These are phyloP conservation scores for Pythium plurisporium DNA, from an alignment of 352 stramenopile species.

Conservation along the genomic window DNA sequence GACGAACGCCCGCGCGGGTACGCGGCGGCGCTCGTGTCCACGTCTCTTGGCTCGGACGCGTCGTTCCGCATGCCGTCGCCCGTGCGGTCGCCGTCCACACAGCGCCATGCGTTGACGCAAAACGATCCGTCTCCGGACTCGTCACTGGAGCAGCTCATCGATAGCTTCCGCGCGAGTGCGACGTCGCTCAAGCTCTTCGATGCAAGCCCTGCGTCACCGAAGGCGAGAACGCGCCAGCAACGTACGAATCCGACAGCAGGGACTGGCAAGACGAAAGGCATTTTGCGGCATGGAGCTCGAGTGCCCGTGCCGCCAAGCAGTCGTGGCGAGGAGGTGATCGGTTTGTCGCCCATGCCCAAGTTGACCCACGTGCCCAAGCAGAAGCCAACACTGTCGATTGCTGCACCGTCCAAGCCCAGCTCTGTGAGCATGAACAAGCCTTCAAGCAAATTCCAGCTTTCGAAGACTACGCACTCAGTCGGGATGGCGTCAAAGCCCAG, in stretches of 20 bases:
- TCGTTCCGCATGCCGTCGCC: conserved; percentile 16
- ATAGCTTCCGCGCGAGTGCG: conserved; percentile 37
- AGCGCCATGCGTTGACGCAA: background rate
- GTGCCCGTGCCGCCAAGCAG: background rate
- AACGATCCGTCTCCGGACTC: conserved; percentile 5
- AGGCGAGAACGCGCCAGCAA: background rate
- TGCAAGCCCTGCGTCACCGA: background rate
- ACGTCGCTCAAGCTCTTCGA: conserved; percentile 5
- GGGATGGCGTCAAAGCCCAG: background rate
- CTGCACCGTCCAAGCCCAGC: background rate
- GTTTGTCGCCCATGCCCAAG: conserved; percentile 44
- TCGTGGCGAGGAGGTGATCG: background rate
- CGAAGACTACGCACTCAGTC: background rate
- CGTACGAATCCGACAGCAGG: background rate
- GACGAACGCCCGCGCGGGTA: background rate
- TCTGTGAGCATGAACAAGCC: background rate
- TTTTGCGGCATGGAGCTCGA: background rate
- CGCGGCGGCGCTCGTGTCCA: conserved; percentile 6
- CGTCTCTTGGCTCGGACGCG: conserved; percentile 9
- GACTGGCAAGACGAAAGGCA: background rate
- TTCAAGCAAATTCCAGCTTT: background rate
- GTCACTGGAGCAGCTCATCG: conserved; percentile 50
- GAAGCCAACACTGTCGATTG: conserved; percentile 32
- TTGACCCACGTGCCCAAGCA: conserved; percentile 34
- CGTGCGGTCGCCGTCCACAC: background rate